Evolutionary conservation across 768 basidiomycete species (phyloP), one percentile per base, ranked within the genome.

Genomic region (Rhizopogon vinicolor): DNA sequence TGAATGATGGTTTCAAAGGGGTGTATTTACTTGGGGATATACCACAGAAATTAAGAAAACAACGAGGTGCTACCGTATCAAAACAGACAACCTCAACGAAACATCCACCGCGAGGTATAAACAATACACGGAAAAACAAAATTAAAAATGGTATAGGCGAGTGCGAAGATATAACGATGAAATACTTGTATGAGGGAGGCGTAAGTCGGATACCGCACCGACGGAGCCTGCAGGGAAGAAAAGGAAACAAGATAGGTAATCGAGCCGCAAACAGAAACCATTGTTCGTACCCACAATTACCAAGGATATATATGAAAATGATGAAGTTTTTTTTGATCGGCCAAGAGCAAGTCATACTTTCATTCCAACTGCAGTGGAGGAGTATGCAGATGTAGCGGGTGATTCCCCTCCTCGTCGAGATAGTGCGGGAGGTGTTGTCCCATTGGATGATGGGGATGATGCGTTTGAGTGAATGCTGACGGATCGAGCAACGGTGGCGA

Each of bases 281-380:
- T 7, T 63, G 68, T 70, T 60, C 62, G 44, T 55, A 55, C 35
- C 58, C 49, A 41, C 19, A 41, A 68, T 68, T 68, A 68, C 62
- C 63, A 56, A 53, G 61, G 68, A 62, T 68, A 69, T 63, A 52
- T 25, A 69, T 7, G 46, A 42, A 61, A 61, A 53, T 37, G 31
- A 33, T 31, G 19, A 59, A 25, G 25, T 25, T 28, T 33, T 56
- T 53, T 55, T 46, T 49, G 48, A 3, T 44, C 10, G 25, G 19
- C 33, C 33, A 44, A 25, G 33, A 31, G 14, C 7, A 19, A 1
- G 33, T 55, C 40, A 76, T 6, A 73, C 78, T 60, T 74, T 78
- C 77, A 80, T 76, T 75, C 78, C 78, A 73, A 77, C 64, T 61
- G 73, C 69, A 74, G 74, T 63, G 72, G 77, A 31, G 72, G 78